Percentiles rank a stretch among this genome's conserved stretches.
Evolutionary conservation across 2,329 filamentous ascomycete species (phyloP).

Genomic region (Cytospora piceae): DNA sequence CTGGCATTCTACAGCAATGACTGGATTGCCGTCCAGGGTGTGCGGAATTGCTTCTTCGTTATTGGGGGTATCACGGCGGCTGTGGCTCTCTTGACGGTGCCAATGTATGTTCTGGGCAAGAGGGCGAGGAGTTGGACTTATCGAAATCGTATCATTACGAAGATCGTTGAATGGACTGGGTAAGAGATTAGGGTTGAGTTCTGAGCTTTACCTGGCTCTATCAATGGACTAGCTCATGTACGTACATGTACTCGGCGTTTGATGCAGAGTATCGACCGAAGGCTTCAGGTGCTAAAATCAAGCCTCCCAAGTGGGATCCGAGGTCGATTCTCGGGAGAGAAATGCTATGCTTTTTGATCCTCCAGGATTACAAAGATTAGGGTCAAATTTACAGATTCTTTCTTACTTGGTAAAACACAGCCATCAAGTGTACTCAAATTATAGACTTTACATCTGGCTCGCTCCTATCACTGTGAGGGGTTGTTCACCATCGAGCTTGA

Average conservation of each 20-base stretch:
- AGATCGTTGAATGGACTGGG: constrained; percentile 20
- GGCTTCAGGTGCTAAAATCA: too few species aligned
- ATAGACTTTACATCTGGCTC: neutral
- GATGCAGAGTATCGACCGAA: too few species aligned
- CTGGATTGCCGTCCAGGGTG: constrained; percentile 44
- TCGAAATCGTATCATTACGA: constrained; percentile 27
- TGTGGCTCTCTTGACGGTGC: constrained; percentile 39
- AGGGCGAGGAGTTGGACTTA: constrained; percentile 31
- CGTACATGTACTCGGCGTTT: too few species aligned
- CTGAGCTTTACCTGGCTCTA: too few species aligned
- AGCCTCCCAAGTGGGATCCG: too few species aligned
- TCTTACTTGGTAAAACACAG: neutral
- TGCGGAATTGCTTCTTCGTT: constrained; percentile 43
- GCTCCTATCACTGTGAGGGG: constrained; percentile 11
- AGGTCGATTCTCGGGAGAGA: too few species aligned
- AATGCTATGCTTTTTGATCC: too few species aligned
- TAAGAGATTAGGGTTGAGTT: neutral
- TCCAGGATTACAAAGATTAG: too few species aligned
- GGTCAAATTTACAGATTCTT: too few species aligned
- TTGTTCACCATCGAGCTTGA: constrained; percentile 7
- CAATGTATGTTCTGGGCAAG: constrained; percentile 38
- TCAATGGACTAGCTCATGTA: too few species aligned
- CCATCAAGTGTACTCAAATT: neutral
- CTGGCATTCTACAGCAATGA: constrained; percentile 46
- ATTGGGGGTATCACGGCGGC: constrained; percentile 43